Base-by-base conservation (phyloP, 169 alveolate genomes). In the Eimeria nieschulzi region DNA sequence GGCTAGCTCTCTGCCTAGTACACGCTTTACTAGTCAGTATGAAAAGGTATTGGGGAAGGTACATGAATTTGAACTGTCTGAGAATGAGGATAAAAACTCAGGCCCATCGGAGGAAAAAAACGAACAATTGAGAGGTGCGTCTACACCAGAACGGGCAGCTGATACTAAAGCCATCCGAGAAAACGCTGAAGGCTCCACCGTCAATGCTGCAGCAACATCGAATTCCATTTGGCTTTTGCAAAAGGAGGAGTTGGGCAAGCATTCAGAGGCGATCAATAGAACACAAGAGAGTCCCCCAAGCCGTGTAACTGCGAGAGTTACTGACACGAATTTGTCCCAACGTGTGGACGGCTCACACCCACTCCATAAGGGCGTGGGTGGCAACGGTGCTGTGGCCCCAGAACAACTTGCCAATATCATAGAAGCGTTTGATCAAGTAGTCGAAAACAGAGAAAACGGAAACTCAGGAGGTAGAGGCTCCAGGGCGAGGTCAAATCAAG, bases 31-130 rank as follows among this genome's bases (percentile, higher is more conserved):
- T 26, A 6, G 59, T 26, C n/a, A 15, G 17, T 80, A 26, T 26
- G n/a, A 5, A 21, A 5, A 15, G 21, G 88, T 33, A 1, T 53
- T 80, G 7, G 88, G 6, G 5, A 21, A 23, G 61, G 63, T 59
- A 7, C 63, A 80, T n/a, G 75, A 80, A 5, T 55, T 5, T 39
- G 88, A 80, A 46, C 33, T 21, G 33, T 80, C 88, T 17, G 88
- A 80, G 17, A 75, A 80, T n/a, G 88, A 80, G 3, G 10, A 7
- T 7, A 33, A 55, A 59, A 19, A 59, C 23, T 12, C 15, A 19
- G n/a, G n/a, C 0, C 2, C 51, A 39, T 8, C 5, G 26, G 54
- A 12, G 46, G 75, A 72, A 26, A 80, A 39, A 59, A 21, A 68
- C 8, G 33, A 56, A 80, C 6, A 55, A 54, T 19, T 72, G 9